Base-by-base conservation (phyloP, 306 rosid species). In the Parietaria judaica region DNA sequence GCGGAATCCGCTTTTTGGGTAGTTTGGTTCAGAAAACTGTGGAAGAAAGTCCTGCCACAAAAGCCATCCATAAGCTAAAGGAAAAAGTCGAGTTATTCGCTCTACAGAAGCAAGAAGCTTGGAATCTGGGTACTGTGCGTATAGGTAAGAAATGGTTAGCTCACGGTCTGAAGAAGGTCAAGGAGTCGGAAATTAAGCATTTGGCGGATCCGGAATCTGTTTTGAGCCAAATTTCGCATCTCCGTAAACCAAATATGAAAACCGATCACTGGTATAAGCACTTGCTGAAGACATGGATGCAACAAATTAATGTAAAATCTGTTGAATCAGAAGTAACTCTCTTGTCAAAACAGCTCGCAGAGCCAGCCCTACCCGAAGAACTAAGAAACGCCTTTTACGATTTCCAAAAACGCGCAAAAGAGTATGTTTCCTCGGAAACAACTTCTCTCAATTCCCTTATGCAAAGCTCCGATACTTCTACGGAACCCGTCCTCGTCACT, bases 261-360 rank as follows among this genome's bases (percentile, higher is more conserved):
- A 90, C 96, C 57, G 97, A 90, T 70, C 97, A 90, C 72, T 90
- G 97, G 97, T 87, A 87, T 76, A 87, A 90, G 69, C 76, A 76
- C 60, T 74, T 90, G 50, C 38, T 85, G 51, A 90, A 87, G 77
- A 78, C 80, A 61, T 90, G 97, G 97, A 81, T 90, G 89, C 89
- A 83, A 74, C 83, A 72, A 38, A 65, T 83, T 54, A 77, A 72
- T 14, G 87, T 79, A 16, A 87, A 77, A 74, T 67, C 62, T 66
- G 84, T 66, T 56, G 74, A 74, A 60, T 78, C 76, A 60, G 91
- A 90, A 71, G 88, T 85, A 72, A 72, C 52, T 49, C 65, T 87
- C 73, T 63, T 90, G 60, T 83, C 89, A 3, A 87, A 74, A 74
- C 70, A 70, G 35, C 79, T 83, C 51, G 76, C 81, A 8, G 96